Conservation (phyloP, 371 early-diverging fungal species). For the Batkoa obscura region DNA sequence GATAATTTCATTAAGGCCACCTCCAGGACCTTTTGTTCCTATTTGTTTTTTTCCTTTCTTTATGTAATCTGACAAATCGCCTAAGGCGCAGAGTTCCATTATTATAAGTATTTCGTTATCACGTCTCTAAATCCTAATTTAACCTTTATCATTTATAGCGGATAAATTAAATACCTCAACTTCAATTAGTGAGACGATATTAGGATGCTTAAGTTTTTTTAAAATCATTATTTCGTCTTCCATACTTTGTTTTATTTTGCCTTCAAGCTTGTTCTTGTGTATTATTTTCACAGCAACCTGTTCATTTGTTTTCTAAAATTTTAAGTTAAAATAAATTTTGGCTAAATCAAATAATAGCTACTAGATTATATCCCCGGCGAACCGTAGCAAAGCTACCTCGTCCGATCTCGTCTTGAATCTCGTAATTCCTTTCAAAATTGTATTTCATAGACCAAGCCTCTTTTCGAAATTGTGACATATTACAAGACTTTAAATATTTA, state of each 20-base stretch:
- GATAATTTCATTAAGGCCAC: constrained; percentile 57
- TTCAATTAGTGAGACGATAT: constrained; percentile 73
- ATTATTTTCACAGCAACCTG: constrained; percentile 83
- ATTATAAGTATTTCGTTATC: constrained; percentile 75
- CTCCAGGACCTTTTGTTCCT: constrained; percentile 20
- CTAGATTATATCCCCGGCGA: constrained; percentile 59
- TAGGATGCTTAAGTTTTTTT: constrained; percentile 55
- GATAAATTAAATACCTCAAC: constrained; percentile 29
- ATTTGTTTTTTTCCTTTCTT: constrained; percentile 34
- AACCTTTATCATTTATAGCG: too few relatives aligned
- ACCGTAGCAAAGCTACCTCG: constrained; percentile 92
- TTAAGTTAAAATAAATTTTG: background rate
- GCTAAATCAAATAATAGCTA: constrained; percentile 8
- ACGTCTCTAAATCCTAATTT: constrained; percentile 37
- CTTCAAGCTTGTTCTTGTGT: constrained; percentile 58
- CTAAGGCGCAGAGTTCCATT: constrained; percentile 87
- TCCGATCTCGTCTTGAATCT: constrained; percentile 56
- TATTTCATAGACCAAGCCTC: too few relatives aligned
- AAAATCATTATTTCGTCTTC: constrained; percentile 84
- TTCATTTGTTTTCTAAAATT: constrained; percentile 24
- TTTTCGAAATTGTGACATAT: too few relatives aligned
- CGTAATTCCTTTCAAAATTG: constrained; percentile 42
- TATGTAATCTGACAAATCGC: constrained; percentile 79
- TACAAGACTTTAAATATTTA: too few relatives aligned
- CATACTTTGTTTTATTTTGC: constrained; percentile 72